These are phyloP conservation scores for Oryza longistaminata DNA, from an alignment of 176 grass and related monocot species.

Conservation along the genomic window DNA sequence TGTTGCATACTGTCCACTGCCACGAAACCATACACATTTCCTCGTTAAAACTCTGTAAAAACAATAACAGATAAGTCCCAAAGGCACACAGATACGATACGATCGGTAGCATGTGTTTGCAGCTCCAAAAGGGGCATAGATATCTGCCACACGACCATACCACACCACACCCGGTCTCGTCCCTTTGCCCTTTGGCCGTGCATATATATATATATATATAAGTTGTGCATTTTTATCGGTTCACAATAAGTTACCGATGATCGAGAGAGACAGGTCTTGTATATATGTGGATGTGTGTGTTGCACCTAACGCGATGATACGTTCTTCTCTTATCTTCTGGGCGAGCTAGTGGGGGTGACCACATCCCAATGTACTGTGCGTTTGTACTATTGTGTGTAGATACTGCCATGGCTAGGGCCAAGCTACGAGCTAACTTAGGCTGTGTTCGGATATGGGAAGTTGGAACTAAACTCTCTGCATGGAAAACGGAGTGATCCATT, in stretches of 20 bases:
- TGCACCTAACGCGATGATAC: background rate
- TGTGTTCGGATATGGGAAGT: too few species aligned
- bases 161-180: background rate
- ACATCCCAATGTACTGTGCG: slow-evolving; percentile 12
- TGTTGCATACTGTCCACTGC: background rate
- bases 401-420: background rate
- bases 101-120: background rate
- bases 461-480: too few species aligned
- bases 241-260: too few species aligned
- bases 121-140: background rate
- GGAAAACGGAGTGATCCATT: too few species aligned
- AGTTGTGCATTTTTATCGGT: background rate
- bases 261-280: too few species aligned
- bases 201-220: too few species aligned
- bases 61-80: too few species aligned
- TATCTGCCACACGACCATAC: background rate
- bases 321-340: slow-evolving; percentile 27
- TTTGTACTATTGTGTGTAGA: background rate
- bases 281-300: background rate
- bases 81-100: background rate
- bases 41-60: background rate
- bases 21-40: background rate
- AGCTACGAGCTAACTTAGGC: background rate
- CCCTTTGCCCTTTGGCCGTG: background rate
- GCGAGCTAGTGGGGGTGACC: background rate